Evolutionary conservation across 1,139 yeast species (phyloP).

Genomic region (Magnusiomyces suaveolens): DNA sequence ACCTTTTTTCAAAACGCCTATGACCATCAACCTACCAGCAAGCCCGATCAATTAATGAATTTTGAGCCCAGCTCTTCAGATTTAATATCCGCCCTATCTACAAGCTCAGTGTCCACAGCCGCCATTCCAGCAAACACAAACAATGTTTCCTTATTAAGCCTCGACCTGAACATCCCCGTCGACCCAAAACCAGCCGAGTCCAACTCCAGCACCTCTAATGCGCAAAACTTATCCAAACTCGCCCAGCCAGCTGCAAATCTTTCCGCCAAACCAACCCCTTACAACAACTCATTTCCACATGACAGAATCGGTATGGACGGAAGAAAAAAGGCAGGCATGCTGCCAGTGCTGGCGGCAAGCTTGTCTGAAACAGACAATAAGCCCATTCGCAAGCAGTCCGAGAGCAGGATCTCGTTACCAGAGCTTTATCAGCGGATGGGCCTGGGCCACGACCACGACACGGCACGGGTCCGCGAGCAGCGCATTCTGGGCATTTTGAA

Average conservation of each 20-base stretch:
- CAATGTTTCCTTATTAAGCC: neutral
- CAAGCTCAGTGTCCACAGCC: too few species aligned
- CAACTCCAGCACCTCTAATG: too few species aligned
- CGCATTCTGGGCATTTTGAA: slow-evolving; percentile 50
- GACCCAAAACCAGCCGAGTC: neutral
- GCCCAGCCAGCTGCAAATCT: too few species aligned
- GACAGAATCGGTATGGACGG: neutral
- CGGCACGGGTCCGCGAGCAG: slow-evolving; percentile 52
- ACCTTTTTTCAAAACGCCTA: neutral
- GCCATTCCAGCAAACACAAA: neutral
- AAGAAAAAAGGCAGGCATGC: neutral
- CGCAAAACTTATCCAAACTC: too few species aligned
- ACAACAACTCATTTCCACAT: too few species aligned
- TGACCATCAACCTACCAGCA: neutral
- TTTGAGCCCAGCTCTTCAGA: neutral
- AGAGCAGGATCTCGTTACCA: slow-evolving; percentile 49
- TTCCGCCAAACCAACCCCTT: too few species aligned
- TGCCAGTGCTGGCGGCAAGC: neutral
- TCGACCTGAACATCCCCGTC: neutral
- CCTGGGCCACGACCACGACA: slow-evolving; percentile 41
- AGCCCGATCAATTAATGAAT: neutral
- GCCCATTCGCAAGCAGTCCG: slow-evolving; percentile 30
- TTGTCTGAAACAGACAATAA: neutral
- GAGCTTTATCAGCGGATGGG: slow-evolving; percentile 49
- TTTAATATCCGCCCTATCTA: neutral